Conservation (phyloP, 345 rosid species). For the Xanthoceras sorbifolium region DNA sequence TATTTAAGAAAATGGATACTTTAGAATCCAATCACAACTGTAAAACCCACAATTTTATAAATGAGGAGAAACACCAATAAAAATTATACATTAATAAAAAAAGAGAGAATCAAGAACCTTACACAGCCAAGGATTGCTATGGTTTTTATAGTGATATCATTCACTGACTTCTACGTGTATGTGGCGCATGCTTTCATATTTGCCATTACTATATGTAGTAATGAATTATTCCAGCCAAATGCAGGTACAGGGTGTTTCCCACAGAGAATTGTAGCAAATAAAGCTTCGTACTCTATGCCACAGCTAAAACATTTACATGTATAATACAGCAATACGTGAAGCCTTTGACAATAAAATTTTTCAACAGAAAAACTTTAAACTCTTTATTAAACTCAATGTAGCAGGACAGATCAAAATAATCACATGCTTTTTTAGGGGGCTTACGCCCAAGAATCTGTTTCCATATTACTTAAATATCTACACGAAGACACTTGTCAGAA, state of each 20-base stretch:
- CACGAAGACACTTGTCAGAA: background rate
- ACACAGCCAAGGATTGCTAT: background rate
- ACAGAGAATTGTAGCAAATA: background rate
- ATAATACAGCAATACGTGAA: background rate
- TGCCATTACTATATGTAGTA: background rate
- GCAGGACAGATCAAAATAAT: background rate
- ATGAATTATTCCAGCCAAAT: constrained; percentile 1
- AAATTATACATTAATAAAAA: background rate
- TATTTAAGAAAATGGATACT: background rate
- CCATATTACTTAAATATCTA: background rate
- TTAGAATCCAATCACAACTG: background rate
- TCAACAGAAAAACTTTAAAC: background rate
- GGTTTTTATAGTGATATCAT: background rate
- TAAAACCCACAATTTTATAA: background rate
- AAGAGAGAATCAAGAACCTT: background rate
- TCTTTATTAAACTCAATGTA: background rate
- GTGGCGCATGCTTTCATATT: background rate
- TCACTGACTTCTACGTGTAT: background rate
- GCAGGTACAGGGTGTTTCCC: background rate
- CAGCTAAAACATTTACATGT: background rate
- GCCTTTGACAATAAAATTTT: background rate
- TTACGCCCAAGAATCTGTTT: background rate
- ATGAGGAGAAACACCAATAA: background rate
- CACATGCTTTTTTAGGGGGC: background rate
- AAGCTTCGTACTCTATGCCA: background rate